A percentile compares a stretch with the other conserved stretches of the same genome.
These are phyloP conservation scores for Digitaria exilis DNA, from an alignment of 202 grass and related monocot species.

Conservation along the genomic window DNA sequence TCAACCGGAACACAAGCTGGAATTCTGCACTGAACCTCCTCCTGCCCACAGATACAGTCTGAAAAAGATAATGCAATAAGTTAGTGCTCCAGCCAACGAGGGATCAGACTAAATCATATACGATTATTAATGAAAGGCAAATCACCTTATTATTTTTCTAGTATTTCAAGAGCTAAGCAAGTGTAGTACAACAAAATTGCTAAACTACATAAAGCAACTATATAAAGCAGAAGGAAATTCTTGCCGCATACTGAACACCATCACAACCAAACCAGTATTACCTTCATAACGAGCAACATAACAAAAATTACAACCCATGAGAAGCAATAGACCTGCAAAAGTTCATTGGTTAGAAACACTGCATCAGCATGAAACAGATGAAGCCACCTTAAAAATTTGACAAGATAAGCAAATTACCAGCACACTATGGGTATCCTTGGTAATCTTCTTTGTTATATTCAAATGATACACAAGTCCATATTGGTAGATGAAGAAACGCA, in stretches of 20 bases:
- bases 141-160: background rate
- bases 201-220: background rate
- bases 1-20: slow-evolving; percentile 93
- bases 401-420: slow-evolving; percentile 58
- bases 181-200: background rate
- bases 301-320: slow-evolving; percentile 96
- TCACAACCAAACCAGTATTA: slow-evolving; percentile 36
- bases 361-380: background rate
- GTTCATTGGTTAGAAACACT: slow-evolving; percentile 20
- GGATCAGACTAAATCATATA: background rate
- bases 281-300: slow-evolving; percentile 90
- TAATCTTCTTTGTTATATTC: slow-evolving; percentile 69
- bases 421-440: slow-evolving; percentile 58
- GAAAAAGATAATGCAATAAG: slow-evolving; percentile 34
- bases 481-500: slow-evolving; percentile 95
- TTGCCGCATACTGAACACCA: background rate
- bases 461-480: slow-evolving; percentile 97
- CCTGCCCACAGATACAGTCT: slow-evolving; percentile 80
- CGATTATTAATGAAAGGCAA: background rate
- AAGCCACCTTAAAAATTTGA: background rate
- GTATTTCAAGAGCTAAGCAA: background rate
- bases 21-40: slow-evolving; percentile 86
- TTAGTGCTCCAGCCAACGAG: background rate
- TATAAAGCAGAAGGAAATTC: background rate
- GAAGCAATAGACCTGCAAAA: slow-evolving; percentile 83